Base-by-base conservation (phyloP, 768 basidiomycete genomes). In the Kwoniella heveanensis region DNA sequence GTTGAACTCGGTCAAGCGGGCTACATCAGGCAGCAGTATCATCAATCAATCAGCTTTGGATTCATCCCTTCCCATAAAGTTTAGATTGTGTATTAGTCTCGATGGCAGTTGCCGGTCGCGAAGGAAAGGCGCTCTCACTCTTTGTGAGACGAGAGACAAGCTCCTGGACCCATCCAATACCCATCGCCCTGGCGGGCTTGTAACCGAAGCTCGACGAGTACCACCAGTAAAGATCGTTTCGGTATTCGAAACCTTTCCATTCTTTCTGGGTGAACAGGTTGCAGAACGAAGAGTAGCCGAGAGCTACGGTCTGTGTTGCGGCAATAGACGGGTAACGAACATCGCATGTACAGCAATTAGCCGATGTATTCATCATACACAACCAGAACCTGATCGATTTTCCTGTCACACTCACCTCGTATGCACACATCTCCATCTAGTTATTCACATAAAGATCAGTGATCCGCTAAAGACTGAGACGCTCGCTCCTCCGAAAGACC, bases 181-280 rank as follows among this genome's bases (percentile, higher is more conserved):
- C 81, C 50, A 65, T 25, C 0, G 80, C 81, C 12, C 89, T 86
- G 1, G 87, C 88, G 6, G 90, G 83, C 0, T 92, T 90, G 1
- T 88, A 88, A 2, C 95, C 93, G 76, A 89, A 94, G 6, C 88
- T 87, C 4, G 86, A 88, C 64, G 85, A 84, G 52, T 79, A 78
- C 73, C 72, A 80, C 76, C 81, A 81, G 24, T 64, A 63, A 32
- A 81, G 64, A 59, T 81, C 80, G 65, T 67, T 72, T 15, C 88
- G 84, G 66, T 96, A 95, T 77, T 91, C 85, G 77, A 92, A 95
- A 0, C 91, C 91, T 75, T 90, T 88, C 93, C 92, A 97, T 79
- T 96, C 93, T 48, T 90, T 87, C 71, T 88, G 85, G 0, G 91
- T 92, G 80, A 97, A 97, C 2, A 96, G 82, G 59, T 88, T 87